Percentiles rank a stretch among this genome's conserved stretches.
These are phyloP conservation scores for Penicillium lividum DNA, from an alignment of 495 filamentous ascomycete species.

Conservation along the genomic window DNA sequence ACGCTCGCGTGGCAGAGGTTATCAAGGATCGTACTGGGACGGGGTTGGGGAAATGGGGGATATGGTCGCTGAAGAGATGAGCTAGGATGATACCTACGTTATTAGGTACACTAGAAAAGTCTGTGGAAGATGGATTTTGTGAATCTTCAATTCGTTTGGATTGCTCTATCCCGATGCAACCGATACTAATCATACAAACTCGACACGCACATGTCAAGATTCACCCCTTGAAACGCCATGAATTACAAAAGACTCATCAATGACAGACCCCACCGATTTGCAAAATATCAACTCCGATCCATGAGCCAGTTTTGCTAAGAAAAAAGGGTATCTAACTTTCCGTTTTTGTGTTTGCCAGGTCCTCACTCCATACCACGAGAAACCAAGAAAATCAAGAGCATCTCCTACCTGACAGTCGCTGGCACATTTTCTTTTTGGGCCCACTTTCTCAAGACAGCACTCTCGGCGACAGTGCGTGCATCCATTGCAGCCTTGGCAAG, in stretches of 20 bases:
- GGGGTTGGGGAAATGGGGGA: constrained; percentile 42
- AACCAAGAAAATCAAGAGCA: constrained; percentile 4
- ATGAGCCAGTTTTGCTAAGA: constrained; percentile 19
- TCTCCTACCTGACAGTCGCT: constrained; percentile 16
- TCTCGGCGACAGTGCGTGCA: constrained; percentile 47
- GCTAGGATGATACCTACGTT: not conserved
- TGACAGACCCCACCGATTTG: constrained; percentile 12
- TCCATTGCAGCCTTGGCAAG: constrained; percentile 47
- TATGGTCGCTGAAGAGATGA: constrained; percentile 25
- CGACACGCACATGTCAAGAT: constrained; percentile 8
- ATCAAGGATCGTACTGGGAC: constrained; percentile 44
- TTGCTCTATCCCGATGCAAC: constrained; percentile 14
- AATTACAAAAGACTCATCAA: constrained; percentile 12
- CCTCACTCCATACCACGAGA: not conserved
- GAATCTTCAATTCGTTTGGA: not conserved
- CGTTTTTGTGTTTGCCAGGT: constrained; percentile 4
- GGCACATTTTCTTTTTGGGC: constrained; percentile 38
- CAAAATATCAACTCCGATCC: constrained; percentile 34
- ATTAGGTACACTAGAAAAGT: no score
- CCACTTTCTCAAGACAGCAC: constrained; percentile 49
- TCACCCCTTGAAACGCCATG: constrained; percentile 25
- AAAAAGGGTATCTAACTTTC: constrained; percentile 37
- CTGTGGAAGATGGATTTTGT: not conserved
- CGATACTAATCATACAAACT: constrained; percentile 22
- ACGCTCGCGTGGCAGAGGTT: constrained; percentile 36